Conservation (phyloP, 441 rosid species). For the Theobroma grandiflorum region DNA sequence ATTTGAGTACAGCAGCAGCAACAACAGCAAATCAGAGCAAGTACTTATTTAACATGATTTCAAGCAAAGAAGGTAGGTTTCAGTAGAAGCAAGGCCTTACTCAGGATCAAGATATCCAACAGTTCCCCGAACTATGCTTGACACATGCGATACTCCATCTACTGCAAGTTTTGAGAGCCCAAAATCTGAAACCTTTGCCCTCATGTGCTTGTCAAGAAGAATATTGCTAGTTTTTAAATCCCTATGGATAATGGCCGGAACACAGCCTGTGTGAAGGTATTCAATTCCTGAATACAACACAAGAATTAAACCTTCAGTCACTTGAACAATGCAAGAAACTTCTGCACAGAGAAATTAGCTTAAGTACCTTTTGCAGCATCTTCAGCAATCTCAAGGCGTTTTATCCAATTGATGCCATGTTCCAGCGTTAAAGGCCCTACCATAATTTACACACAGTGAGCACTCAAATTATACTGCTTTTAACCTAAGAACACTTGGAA, state of each 20-base stretch:
- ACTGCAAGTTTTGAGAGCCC: constrained; percentile 91
- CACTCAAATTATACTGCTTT: constrained; percentile 16
- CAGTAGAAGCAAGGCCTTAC: constrained; percentile 53
- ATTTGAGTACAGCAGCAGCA: background rate
- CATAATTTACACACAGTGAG: constrained; percentile 25
- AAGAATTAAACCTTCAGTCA: constrained; percentile 18
- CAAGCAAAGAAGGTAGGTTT: background rate
- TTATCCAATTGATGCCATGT: constrained; percentile 78
- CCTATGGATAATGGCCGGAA: constrained; percentile 94
- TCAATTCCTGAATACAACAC: constrained; percentile 72
- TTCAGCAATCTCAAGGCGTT: constrained; percentile 96
- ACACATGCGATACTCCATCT: constrained; percentile 95
- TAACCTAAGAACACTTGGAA: constrained; percentile 10
- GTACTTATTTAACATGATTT: constrained; percentile 16
- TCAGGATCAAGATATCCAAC: constrained; percentile 98
- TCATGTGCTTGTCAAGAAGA: constrained; percentile 86
- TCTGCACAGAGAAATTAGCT: constrained; percentile 7
- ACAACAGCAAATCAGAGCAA: background rate
- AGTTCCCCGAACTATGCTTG: constrained; percentile 98
- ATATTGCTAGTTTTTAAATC: constrained; percentile 97
- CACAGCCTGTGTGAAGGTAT: constrained; percentile 96
- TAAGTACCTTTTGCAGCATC: constrained; percentile 87
- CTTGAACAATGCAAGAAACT: constrained; percentile 12
- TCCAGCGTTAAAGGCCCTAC: constrained; percentile 69
- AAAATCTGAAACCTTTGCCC: constrained; percentile 96